Evolutionary conservation across 768 basidiomycete species (phyloP).

Genomic region (Leccinum arenicola): DNA sequence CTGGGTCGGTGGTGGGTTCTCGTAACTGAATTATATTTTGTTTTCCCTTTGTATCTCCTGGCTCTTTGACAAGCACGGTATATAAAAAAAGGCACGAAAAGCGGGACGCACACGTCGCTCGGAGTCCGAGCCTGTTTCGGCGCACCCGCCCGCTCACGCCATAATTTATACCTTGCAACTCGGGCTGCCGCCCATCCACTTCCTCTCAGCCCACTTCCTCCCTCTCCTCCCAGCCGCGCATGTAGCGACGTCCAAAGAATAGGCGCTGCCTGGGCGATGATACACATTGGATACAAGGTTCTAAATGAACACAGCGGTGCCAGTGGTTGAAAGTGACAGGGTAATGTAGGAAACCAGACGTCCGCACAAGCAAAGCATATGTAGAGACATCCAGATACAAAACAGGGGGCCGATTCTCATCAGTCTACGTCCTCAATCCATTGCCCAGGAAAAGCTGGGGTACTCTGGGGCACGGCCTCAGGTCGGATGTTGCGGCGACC

Average conservation of each 20-base stretch:
- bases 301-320: slow-evolving; percentile 18
- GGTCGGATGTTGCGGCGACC: slow-evolving; percentile 7
- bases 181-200: too few relatives aligned
- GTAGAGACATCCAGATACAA: neutral
- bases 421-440: slow-evolving; percentile 36
- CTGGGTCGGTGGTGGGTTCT: too few relatives aligned
- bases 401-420: slow-evolving; percentile 1
- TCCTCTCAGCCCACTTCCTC: too few relatives aligned
- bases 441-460: slow-evolving; percentile 31
- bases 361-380: slow-evolving; percentile 1
- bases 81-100: too few relatives aligned
- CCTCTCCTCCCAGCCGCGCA: neutral
- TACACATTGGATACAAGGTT: slow-evolving; percentile 15
- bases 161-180: too few relatives aligned
- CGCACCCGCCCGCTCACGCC: too few relatives aligned
- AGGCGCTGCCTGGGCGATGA: neutral
- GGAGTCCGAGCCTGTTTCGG: too few relatives aligned
- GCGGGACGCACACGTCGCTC: too few relatives aligned
- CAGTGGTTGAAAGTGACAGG: slow-evolving; percentile 1
- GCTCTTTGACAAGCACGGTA: too few relatives aligned
- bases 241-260: neutral
- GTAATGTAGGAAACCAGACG: slow-evolving; percentile 11
- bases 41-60: too few relatives aligned
- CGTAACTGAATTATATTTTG: too few relatives aligned
- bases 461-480: neutral